Conservation (phyloP, 2,329 filamentous ascomycete species). For the Alternaria dauci region DNA sequence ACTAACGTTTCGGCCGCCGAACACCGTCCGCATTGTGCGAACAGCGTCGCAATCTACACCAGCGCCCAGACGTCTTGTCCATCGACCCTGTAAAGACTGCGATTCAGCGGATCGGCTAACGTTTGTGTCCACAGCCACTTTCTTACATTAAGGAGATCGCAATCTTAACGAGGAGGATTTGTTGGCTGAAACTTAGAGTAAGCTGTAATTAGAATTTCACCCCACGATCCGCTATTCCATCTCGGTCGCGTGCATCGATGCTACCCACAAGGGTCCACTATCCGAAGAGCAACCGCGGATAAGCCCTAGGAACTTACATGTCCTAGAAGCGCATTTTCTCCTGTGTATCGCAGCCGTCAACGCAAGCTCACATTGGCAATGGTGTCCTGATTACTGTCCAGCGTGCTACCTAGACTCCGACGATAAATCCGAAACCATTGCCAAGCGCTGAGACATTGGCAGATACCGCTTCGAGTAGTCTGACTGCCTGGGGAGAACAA, state of each 20-base stretch:
- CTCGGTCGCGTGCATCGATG: neutral
- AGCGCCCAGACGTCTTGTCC: neutral
- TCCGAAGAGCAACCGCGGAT: neutral
- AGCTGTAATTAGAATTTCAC: neutral
- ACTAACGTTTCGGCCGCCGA: constrained; percentile 1
- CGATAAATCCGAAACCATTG: neutral
- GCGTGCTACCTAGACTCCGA: neutral
- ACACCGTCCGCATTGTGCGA: neutral
- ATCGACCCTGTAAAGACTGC: neutral
- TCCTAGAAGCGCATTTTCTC: neutral
- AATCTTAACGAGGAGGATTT: neutral
- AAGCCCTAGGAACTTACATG: neutral
- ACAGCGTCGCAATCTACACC: constrained; percentile 1
- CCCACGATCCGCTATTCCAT: neutral
- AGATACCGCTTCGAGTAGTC: neutral
- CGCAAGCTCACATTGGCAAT: neutral
- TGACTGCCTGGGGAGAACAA: constrained; percentile 1
- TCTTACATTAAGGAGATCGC: neutral
- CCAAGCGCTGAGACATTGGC: neutral
- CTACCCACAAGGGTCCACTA: neutral
- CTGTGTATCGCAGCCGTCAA: neutral
- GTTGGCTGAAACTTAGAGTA: neutral
- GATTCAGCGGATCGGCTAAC: neutral
- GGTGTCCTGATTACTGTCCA: neutral
- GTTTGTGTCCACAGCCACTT: neutral